Evolutionary conservation across 306 rosid genomes (phyloP).

Genomic region (Carpinus viminea): DNA sequence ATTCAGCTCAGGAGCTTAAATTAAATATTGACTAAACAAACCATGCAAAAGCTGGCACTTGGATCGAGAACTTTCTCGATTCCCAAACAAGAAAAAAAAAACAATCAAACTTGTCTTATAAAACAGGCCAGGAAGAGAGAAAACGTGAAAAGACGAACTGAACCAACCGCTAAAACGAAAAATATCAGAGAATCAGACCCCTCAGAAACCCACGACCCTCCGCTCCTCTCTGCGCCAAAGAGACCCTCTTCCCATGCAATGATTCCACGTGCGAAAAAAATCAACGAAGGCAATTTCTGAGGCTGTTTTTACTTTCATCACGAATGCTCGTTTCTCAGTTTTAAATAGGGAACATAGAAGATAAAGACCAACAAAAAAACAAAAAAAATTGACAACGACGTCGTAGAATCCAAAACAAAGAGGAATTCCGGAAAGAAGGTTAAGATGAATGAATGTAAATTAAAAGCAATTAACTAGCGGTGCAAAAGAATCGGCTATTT

Average conservation of each 20-base stretch:
- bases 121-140: not conserved
- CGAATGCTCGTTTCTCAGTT: no score
- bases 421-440: not conserved
- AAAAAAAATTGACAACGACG: no score
- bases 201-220: not conserved
- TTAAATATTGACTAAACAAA: not conserved
- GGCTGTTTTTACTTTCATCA: not conserved
- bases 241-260: not conserved
- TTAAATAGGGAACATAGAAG: not conserved
- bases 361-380: not conserved
- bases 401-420: not conserved
- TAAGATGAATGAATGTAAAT: not conserved
- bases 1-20: not conserved
- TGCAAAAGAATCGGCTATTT: not conserved
- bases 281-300: not conserved
- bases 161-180: not conserved
- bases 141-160: not conserved
- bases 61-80: not conserved
- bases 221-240: not conserved
- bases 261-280: constrained; percentile 3
- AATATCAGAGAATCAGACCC: not conserved
- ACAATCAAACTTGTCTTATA: not conserved
- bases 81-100: not conserved
- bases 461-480: not conserved
- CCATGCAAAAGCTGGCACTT: not conserved